Evolutionary conservation across 805 yeast species (phyloP).

Genomic region (Hanseniaspora guilliermondii): DNA sequence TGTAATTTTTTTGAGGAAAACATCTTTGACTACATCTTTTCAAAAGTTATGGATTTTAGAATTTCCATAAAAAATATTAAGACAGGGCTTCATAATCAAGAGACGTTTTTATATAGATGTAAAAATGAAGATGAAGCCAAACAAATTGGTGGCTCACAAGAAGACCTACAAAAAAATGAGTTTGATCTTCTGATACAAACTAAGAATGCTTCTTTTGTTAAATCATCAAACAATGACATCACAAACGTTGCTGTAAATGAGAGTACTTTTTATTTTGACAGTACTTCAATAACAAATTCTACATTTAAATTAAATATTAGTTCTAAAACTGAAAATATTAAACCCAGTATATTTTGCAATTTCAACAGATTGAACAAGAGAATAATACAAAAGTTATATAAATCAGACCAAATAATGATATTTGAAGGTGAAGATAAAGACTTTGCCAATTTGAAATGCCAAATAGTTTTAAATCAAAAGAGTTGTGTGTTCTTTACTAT

Average conservation of each 20-base stretch:
- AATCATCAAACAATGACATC: not conserved
- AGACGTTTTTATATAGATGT: too few relatives aligned
- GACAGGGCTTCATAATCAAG: not conserved
- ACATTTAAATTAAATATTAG: too few relatives aligned
- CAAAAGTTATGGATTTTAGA: not conserved
- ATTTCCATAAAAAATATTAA: not conserved
- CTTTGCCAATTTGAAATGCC: constrained; percentile 14
- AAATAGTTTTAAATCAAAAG: constrained; percentile 17
- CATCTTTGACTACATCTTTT: not conserved
- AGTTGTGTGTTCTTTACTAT: constrained; percentile 19
- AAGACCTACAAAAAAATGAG: not conserved
- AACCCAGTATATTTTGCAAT: constrained; percentile 16
- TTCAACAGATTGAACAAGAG: constrained; percentile 14
- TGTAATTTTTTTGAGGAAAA: not conserved
- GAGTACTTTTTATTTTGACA: not conserved
- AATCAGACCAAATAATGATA: constrained; percentile 10
- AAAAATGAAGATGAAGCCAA: not conserved
- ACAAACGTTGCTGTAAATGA: not conserved
- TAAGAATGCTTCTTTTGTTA: not conserved
- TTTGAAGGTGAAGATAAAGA: constrained; percentile 15
- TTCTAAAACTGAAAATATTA: not conserved
- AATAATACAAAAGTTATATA: constrained; percentile 13
- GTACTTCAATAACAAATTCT: not conserved
- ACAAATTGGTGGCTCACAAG: not conserved
- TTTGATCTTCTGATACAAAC: not conserved